phyloP scores from a whole-genome alignment of 139 green algal genomes.

The Prasinococcaceae sp. region DNA sequence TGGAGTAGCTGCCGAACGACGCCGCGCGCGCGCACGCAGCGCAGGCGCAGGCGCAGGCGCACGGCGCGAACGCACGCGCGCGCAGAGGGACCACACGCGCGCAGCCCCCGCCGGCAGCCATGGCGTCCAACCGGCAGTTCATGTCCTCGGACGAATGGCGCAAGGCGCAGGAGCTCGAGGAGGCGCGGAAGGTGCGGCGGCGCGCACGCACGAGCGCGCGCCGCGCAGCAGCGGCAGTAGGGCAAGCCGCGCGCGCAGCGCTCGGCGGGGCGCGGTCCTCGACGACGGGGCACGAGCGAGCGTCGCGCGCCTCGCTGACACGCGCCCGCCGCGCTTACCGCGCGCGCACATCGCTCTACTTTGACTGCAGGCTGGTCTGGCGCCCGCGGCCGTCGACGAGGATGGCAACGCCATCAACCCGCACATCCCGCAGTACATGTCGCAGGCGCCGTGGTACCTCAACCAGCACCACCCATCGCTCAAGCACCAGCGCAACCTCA shows the following conservation, averaged over 20 bases:
- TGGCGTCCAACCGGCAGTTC: conserved; percentile 21
- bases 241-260: neutral
- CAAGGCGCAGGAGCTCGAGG: conserved; percentile 78
- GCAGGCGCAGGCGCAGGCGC: too few relatives aligned
- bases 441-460: conserved; percentile 90
- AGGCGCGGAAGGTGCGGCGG: conserved; percentile 69
- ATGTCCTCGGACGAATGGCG: conserved; percentile 40
- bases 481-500: conserved; percentile 54
- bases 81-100: too few relatives aligned
- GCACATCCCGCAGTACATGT: conserved; percentile 98
- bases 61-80: too few relatives aligned
- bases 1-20: too few relatives aligned
- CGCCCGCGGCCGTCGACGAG: conserved; percentile 83
- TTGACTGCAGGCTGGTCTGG: conserved; percentile 58
- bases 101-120: too few relatives aligned
- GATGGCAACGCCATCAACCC: conserved; percentile 98
- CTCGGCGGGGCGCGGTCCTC: neutral
- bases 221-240: neutral
- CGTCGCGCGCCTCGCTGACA: neutral
- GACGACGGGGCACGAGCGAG: too few relatives aligned
- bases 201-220: neutral
- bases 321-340: neutral
- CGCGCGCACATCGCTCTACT: neutral
- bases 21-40: too few relatives aligned
- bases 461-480: conserved; percentile 48